Percentiles rank a stretch among this genome's conserved stretches.
These are phyloP conservation scores for Tylopilus sp. DNA, from an alignment of 768 basidiomycete species.

Conservation along the genomic window DNA sequence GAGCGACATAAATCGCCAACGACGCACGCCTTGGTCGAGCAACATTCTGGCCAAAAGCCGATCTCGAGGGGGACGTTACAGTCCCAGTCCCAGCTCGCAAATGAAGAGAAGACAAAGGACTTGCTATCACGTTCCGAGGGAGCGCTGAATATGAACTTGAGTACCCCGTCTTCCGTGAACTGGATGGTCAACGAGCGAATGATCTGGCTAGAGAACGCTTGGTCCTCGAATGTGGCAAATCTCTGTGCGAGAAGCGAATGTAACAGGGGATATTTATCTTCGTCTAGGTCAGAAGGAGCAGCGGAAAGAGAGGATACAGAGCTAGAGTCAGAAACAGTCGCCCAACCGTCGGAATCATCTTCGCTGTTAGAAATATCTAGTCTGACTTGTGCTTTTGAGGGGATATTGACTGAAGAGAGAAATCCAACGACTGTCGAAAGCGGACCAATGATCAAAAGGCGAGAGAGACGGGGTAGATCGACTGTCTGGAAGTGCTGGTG, in stretches of 20 bases:
- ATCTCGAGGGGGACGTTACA: neutral
- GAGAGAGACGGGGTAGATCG: slow-evolving; percentile 4
- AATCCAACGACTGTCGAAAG: slow-evolving; percentile 1
- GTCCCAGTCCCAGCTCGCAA: neutral
- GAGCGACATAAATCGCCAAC: neutral
- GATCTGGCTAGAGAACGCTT: neutral
- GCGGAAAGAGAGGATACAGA: too few relatives aligned
- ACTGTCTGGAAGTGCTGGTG: neutral
- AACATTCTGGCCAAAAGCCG: neutral
- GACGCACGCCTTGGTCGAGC: slow-evolving; percentile 10
- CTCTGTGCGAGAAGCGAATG: neutral
- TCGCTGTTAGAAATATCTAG: neutral
- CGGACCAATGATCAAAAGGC: slow-evolving; percentile 1
- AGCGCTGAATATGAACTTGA: neutral
- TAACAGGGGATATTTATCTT: neutral
- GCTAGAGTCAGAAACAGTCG: too few relatives aligned
- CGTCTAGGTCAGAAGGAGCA: too few relatives aligned
- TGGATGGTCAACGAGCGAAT: neutral
- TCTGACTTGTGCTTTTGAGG: neutral
- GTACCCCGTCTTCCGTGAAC: fast-evolving
- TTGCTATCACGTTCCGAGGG: neutral
- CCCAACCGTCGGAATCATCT: too few relatives aligned
- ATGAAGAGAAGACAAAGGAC: too few relatives aligned
- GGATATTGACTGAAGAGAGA: slow-evolving; percentile 1
- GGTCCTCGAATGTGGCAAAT: neutral